Evolutionary conservation across 2,329 filamentous ascomycete genomes (phyloP), one percentile per base, ranked within the genome.

Genomic region (Sporothrix mexicana): DNA sequence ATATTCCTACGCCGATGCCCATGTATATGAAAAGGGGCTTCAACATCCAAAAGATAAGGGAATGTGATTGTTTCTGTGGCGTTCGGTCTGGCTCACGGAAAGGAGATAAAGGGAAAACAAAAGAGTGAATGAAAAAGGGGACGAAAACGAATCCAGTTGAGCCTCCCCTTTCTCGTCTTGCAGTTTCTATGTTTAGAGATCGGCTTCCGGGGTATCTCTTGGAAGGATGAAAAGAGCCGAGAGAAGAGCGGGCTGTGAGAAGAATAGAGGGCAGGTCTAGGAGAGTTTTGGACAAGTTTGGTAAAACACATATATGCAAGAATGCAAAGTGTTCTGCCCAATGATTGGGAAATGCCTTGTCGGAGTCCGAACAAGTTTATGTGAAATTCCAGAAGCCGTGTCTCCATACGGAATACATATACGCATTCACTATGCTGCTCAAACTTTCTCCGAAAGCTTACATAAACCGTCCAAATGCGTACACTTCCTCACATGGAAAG

Each of bases 101-200:
- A 57, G 23, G 23, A 30, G 53, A 57, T 30, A 57, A 62, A 61
- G 5, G 15, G 49, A 20, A 20, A 8, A 23, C 51, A 53, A 53
- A 53, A 53, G 9, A 20, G 17, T 53, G 51, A 6, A 6, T 12
- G 8, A 25, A 55, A 55, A 55, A 49, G 47, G 47, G 47, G 9
- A 55, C 3, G 8, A 25, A 55, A 55, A 55, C 13, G 23, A 4
- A 30, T 13, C 5, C 23, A 36, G 30, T 36, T 36, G 30, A 36
- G 13, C 15, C 13, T 43, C 43, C 53, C 30, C 13, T 68, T 55
- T 53, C 53, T 23, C 6, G 2, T 13, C 10, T 64, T 64, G n/a
- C 36, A n/a, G 57, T 41, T 71, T 66, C 70, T 67, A 71, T 71
- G 47, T 57, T 67, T 71, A 66, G 70, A 71, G 70, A 71, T 71